Conservation (phyloP, 371 early-diverging fungal species). For the Saksenaea vasiformis region DNA sequence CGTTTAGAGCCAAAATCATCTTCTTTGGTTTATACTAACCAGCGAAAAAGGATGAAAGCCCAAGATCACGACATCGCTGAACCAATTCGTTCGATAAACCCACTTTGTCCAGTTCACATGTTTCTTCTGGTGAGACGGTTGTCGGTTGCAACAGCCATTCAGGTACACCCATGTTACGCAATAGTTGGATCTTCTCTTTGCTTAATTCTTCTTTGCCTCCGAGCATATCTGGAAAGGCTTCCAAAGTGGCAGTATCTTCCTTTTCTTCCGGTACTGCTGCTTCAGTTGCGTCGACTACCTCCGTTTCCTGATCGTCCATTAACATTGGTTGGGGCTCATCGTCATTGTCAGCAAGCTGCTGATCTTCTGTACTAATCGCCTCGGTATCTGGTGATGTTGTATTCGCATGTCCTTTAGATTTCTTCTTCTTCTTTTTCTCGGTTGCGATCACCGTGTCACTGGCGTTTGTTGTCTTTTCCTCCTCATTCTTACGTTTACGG, state of each 20-base stretch:
- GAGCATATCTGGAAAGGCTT: slow-evolving; percentile 45
- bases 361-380: background rate
- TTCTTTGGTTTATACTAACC: slow-evolving; percentile 23
- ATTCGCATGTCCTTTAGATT: slow-evolving; percentile 3
- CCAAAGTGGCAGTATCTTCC: slow-evolving; percentile 17
- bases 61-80: slow-evolving; percentile 64
- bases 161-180: slow-evolving; percentile 75
- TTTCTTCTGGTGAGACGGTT: slow-evolving; percentile 62
- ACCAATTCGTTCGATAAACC: slow-evolving; percentile 62
- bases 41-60: slow-evolving; percentile 81
- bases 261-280: background rate
- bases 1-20: background rate
- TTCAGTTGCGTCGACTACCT: background rate
- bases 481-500: slow-evolving; percentile 15
- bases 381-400: background rate
- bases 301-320: background rate
- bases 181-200: slow-evolving; percentile 36
- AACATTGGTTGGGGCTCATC: background rate
- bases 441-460: background rate
- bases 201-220: slow-evolving; percentile 26
- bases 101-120: slow-evolving; percentile 45
- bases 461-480: background rate
- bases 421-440: slow-evolving; percentile 19
- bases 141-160: slow-evolving; percentile 85
- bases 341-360: background rate